Percentiles rank a stretch among this genome's conserved stretches.
Evolutionary conservation across 208 protist genomes (phyloP).

Genomic region (Trypanosoma grayi): DNA sequence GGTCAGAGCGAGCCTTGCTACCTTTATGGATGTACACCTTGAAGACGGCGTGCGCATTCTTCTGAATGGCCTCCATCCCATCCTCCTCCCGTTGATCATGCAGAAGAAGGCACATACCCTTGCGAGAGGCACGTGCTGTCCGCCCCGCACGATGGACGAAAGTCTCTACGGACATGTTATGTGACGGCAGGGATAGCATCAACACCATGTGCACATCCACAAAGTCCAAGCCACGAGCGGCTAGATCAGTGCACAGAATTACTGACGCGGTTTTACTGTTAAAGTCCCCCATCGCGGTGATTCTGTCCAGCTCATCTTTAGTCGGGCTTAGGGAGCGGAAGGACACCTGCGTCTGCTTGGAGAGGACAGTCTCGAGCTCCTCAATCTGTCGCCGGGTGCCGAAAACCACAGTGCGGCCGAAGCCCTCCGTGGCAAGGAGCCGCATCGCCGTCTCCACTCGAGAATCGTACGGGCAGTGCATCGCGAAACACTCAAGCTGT

Average conservation of each 20-base stretch:
- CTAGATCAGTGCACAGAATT: slow-evolving; percentile 95
- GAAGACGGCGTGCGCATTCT: slow-evolving; percentile 64
- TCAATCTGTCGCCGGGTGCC: slow-evolving; percentile 50
- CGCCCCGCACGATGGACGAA: slow-evolving; percentile 97
- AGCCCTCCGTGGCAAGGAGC: slow-evolving; percentile 25
- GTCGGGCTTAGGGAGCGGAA: slow-evolving; percentile 51
- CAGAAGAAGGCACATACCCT: slow-evolving; percentile 91
- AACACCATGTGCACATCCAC: slow-evolving; percentile 93
- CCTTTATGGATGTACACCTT: slow-evolving; percentile 31
- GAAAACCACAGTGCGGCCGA: slow-evolving; percentile 80
- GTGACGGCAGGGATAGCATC: slow-evolving; percentile 94
- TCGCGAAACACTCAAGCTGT: slow-evolving; percentile 57
- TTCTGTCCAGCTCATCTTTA: slow-evolving; percentile 67
- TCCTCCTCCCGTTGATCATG: slow-evolving; percentile 43
- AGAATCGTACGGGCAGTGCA: slow-evolving; percentile 35
- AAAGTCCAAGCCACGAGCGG: slow-evolving; percentile 95
- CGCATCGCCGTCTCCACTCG: slow-evolving; percentile 40
- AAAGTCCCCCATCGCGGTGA: slow-evolving; percentile 83
- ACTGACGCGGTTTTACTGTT: slow-evolving; percentile 63
- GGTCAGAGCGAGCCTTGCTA: no score
- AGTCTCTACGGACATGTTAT: slow-evolving; percentile 79
- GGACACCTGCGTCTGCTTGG: slow-evolving; percentile 20
- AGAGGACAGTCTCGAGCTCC: slow-evolving; percentile 22
- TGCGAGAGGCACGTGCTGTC: slow-evolving; percentile 90
- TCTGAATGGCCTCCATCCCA: slow-evolving; percentile 51